A percentile compares a stretch with the other conserved stretches of the same genome.
phyloP scores from a whole-genome alignment of 495 filamentous ascomycete genomes.

The Amniculicola lignicola region DNA sequence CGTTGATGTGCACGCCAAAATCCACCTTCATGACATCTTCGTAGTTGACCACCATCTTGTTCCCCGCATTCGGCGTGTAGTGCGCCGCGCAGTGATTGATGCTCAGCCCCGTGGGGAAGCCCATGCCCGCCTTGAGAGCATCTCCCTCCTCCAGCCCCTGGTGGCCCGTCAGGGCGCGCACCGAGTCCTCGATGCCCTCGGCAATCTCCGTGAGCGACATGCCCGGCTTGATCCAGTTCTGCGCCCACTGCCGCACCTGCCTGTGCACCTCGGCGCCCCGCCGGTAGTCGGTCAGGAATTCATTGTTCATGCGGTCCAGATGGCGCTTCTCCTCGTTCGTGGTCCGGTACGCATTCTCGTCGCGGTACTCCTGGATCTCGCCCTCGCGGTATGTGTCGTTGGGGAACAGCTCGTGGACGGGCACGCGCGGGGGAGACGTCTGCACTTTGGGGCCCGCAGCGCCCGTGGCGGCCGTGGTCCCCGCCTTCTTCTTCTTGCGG shows the following conservation, averaged over 20 bases:
- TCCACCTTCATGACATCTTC: conserved; percentile 68
- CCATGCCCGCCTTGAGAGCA: conserved; percentile 56
- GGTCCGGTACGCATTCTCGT: conserved; percentile 56
- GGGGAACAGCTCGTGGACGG: conserved; percentile 52
- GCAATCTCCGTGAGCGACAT: conserved; percentile 58
- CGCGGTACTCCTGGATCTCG: conserved; percentile 50
- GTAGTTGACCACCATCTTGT: conserved; percentile 55
- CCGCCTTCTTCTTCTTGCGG: conserved; percentile 54
- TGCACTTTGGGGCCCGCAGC: conserved; percentile 44
- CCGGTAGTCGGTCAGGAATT: conserved; percentile 57
- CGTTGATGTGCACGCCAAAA: conserved; percentile 64
- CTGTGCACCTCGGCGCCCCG: conserved; percentile 61
- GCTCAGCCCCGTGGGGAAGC: conserved; percentile 61
- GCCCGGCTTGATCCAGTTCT: conserved; percentile 56
- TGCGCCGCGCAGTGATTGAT: conserved; percentile 62
- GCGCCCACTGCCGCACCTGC: conserved; percentile 58
- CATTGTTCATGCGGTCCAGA: conserved; percentile 52
- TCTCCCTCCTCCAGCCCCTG: conserved; percentile 58
- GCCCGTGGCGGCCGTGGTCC: conserved; percentile 38
- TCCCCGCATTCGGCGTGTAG: conserved; percentile 61
- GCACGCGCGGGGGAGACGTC: conserved; percentile 55
- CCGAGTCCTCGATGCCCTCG: conserved; percentile 59
- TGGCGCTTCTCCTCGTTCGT: conserved; percentile 60
- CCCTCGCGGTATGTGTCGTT: conserved; percentile 52
- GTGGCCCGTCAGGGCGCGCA: conserved; percentile 56